Evolutionary conservation across 139 green algal genomes (phyloP), one percentile per base, ranked within the genome.

Genomic region (Picochlorum sp.): DNA sequence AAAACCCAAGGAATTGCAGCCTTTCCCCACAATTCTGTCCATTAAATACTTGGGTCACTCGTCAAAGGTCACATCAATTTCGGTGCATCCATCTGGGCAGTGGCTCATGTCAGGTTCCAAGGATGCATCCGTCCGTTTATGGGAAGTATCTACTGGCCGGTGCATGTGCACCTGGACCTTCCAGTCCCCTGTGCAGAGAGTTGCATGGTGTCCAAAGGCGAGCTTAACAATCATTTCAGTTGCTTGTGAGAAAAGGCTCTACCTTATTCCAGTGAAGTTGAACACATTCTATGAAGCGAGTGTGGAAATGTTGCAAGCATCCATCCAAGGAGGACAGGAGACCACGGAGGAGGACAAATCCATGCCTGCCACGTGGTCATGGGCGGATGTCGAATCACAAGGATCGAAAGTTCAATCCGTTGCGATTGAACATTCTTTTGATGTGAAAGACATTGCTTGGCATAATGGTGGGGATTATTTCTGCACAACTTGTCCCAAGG

Each of bases 381-480:
- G 28, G 15, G 10, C 14, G 60, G 14, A 38, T 14, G 37, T 56
- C 6, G 60, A 62, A 37, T 26, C 49, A 41, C 44, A 63, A 23
- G 30, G 45, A 20, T 18, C 24, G n/a, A 15, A 41, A 4, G 45
- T 55, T 28, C 49, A 58, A 4, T 72, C 60, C 1, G 31, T 75
- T 4, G 72, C 74, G 9, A 56, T 83, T 13, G 16, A 64, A 28
- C 71, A 78, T 45, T 38, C 45, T 51, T 74, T 80, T 52, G 28
- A 62, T 20, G 71, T 96, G 13, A 65, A 28, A 30, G 61, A 79
- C 7, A 56, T 96, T 3, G 74, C 88, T 2, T 98, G 92, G 92
- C 92, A 98, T 66, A 72, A 54, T 4, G 73, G 85, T 1, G 92
- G 92, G 1, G 92, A 98, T 73, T 98, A 98, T 78, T 95, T 98